phyloP scores from a whole-genome alignment of 176 grass and related monocot genomes.

The Themeda triandra region DNA sequence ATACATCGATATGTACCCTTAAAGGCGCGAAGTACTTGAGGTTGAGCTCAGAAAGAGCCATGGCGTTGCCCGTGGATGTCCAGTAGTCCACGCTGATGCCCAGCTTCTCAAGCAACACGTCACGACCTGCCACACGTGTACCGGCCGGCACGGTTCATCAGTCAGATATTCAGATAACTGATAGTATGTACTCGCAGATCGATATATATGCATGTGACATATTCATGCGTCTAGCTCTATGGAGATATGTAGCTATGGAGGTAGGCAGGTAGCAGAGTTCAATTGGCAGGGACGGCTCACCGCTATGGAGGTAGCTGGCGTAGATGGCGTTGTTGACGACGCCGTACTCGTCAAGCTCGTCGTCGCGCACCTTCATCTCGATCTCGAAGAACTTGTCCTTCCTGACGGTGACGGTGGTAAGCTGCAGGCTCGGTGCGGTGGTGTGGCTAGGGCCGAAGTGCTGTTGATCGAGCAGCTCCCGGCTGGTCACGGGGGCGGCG shows the following conservation, averaged over 20 bases:
- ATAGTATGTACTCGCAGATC: no score
- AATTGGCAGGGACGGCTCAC: no score
- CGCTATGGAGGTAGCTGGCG: slow-evolving; percentile 56
- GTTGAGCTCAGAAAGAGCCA: slow-evolving; percentile 57
- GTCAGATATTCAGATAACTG: no score
- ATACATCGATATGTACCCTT: neutral
- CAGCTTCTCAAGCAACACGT: slow-evolving; percentile 43
- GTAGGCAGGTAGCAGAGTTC: no score
- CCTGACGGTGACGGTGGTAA: neutral
- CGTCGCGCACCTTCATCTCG: slow-evolving; percentile 51
- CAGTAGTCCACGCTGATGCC: slow-evolving; percentile 48
- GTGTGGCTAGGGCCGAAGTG: neutral
- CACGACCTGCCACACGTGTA: slow-evolving; percentile 37
- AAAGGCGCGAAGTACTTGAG: slow-evolving; percentile 59
- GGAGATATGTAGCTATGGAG: no score
- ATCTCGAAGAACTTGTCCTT: slow-evolving; percentile 54
- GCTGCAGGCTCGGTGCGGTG: neutral
- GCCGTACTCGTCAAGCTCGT: slow-evolving; percentile 72
- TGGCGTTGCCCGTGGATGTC: slow-evolving; percentile 51
- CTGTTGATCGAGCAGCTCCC: neutral
- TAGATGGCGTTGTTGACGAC: slow-evolving; percentile 80
- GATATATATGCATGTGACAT: no score
- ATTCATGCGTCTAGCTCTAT: no score
- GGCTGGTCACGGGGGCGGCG: neutral
- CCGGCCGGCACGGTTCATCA: no score